Conservation (phyloP, 2,329 filamentous ascomycete genomes). For the Diaporthe nobilis region DNA sequence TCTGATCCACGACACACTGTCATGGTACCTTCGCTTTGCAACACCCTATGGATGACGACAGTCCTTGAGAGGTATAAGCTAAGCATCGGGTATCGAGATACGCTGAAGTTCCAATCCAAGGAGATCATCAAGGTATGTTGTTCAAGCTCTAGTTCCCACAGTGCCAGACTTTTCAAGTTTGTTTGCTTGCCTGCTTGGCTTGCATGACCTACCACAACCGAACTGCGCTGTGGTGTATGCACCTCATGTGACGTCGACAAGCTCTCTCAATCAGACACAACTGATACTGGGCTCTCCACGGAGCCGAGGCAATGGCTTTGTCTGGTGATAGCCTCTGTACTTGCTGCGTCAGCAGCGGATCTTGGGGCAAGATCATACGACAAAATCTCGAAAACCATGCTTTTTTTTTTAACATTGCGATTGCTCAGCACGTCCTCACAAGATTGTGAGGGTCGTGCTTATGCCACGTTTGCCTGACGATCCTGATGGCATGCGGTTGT, state of each 20-base stretch:
- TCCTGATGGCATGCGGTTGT: background rate
- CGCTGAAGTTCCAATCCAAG: too few species aligned
- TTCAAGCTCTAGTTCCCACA: background rate
- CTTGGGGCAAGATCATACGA: background rate
- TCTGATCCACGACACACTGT: background rate
- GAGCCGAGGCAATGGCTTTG: background rate
- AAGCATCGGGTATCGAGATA: background rate
- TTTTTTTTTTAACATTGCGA: background rate
- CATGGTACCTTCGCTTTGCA: background rate
- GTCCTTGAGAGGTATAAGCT: background rate
- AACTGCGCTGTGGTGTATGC: background rate
- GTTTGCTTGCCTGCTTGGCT: slow-evolving; percentile 35
- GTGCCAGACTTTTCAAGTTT: background rate
- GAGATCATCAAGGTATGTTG: too few species aligned
- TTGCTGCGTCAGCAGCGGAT: background rate
- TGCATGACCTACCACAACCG: slow-evolving; percentile 24
- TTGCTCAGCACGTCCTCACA: background rate
- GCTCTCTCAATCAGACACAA: background rate
- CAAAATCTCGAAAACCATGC: background rate
- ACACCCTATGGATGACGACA: background rate
- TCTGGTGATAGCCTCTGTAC: background rate
- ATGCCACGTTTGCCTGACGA: slow-evolving; percentile 14
- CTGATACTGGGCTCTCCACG: background rate
- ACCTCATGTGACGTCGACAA: slow-evolving; percentile 4
- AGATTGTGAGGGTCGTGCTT: background rate